Evolutionary conservation across 805 yeast species (phyloP).

Genomic region (Lipomyces starkeyi): DNA sequence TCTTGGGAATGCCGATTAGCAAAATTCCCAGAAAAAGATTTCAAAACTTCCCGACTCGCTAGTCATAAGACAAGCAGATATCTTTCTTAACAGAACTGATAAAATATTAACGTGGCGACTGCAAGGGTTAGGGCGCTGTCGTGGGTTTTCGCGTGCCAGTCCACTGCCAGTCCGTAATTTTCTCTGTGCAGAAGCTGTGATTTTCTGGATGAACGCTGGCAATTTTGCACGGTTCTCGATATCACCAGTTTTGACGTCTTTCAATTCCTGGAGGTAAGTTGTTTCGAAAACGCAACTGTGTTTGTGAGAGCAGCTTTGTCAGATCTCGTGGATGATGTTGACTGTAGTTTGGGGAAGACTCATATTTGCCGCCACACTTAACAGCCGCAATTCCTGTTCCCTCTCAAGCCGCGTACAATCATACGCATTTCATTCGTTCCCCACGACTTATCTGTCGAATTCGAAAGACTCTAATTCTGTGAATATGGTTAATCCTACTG

Average conservation of each 20-base stretch:
- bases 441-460: background rate
- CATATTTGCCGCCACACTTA: background rate
- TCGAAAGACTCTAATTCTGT: background rate
- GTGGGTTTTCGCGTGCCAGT: background rate
- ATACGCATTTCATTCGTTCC: background rate
- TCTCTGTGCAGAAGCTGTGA: background rate
- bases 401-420: background rate
- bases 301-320: background rate
- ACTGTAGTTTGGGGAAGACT: background rate
- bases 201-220: constrained; percentile 1
- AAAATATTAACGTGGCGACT: too few relatives aligned
- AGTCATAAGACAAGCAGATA: background rate
- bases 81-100: background rate
- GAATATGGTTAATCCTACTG: constrained; percentile 20
- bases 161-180: background rate
- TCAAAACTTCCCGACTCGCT: background rate
- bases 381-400: background rate
- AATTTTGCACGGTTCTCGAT: constrained; percentile 7
- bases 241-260: background rate
- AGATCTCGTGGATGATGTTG: background rate
- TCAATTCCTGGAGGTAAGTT: background rate
- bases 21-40: background rate
- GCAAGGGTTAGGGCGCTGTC: background rate
- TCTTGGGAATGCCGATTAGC: background rate
- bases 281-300: background rate